Conservation (phyloP, 2,329 filamentous ascomycete species). For the Verticillium nubilum region DNA sequence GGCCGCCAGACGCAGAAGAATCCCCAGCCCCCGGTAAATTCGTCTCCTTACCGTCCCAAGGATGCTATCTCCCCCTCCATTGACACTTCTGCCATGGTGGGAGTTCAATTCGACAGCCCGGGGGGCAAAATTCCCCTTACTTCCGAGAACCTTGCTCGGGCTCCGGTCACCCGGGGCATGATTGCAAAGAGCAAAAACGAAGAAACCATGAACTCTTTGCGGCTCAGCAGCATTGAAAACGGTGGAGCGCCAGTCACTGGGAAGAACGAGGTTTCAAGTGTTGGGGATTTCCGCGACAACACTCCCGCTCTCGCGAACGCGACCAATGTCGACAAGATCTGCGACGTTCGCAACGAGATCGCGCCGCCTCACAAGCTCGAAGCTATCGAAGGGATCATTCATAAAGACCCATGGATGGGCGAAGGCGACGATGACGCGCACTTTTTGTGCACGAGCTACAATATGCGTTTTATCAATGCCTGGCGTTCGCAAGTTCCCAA, state of each 20-base stretch:
- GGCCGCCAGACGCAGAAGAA: neutral
- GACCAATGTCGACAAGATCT: neutral
- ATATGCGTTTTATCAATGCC: neutral
- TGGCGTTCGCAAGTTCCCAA: neutral
- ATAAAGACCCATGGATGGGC: neutral
- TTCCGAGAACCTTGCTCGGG: neutral
- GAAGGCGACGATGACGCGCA: neutral
- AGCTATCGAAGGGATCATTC: neutral
- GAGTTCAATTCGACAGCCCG: neutral
- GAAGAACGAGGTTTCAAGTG: neutral
- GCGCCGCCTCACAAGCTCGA: neutral
- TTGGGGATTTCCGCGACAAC: neutral
- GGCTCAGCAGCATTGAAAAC: neutral
- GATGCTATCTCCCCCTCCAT: neutral
- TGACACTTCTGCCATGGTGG: neutral
- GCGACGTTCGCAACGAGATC: neutral
- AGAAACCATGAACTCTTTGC: neutral
- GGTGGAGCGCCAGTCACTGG: neutral
- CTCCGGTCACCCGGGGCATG: neutral
- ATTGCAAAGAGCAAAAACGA: neutral
- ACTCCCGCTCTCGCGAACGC: neutral
- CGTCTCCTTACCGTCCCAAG: neutral
- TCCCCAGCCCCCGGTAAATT: neutral
- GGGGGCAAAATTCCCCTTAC: neutral
- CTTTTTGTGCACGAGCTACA: neutral